Evolutionary conservation across 306 rosid species (phyloP).

Genomic region (Luffa acutangula): DNA sequence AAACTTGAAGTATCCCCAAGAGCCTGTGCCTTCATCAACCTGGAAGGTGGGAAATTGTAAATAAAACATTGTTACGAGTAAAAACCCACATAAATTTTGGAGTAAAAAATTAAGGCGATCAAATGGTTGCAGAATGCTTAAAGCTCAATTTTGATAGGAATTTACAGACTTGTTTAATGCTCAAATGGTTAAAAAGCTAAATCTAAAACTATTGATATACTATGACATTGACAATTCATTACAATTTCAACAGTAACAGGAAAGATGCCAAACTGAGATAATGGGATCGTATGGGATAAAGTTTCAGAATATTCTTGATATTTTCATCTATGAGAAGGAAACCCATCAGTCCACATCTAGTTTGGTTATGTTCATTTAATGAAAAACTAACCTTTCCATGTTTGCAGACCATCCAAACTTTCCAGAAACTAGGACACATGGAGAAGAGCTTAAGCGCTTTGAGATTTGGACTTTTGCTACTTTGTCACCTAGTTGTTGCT

Average conservation of each 20-base stretch:
- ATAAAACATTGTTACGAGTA: not conserved
- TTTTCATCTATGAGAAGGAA: not conserved
- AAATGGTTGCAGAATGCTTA: not conserved
- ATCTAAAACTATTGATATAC: not conserved
- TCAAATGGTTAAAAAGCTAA: not conserved
- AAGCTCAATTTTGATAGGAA: not conserved
- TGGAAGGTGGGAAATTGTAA: conserved; percentile 15
- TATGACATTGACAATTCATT: not conserved
- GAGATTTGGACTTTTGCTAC: conserved; percentile 95
- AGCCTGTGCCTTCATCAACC: conserved; percentile 99
- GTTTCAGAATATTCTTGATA: not conserved
- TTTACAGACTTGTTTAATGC: too few relatives aligned
- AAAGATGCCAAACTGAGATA: not conserved
- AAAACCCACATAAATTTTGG: not conserved
- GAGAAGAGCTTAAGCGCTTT: conserved; percentile 94
- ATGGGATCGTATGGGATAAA: not conserved
- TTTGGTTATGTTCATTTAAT: not conserved
- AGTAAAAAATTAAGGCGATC: not conserved
- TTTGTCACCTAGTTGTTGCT: conserved; percentile 93
- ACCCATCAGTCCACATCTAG: not conserved
- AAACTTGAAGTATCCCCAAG: conserved; percentile 89
- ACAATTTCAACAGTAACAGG: not conserved
- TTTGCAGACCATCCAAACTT: conserved; percentile 99
- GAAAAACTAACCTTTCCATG: conserved; percentile 74
- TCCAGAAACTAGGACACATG: conserved; percentile 99